A percentile compares a stretch with the other conserved stretches of the same genome.
phyloP scores from a whole-genome alignment of 345 rosid species.

The Iberis pinnata region DNA sequence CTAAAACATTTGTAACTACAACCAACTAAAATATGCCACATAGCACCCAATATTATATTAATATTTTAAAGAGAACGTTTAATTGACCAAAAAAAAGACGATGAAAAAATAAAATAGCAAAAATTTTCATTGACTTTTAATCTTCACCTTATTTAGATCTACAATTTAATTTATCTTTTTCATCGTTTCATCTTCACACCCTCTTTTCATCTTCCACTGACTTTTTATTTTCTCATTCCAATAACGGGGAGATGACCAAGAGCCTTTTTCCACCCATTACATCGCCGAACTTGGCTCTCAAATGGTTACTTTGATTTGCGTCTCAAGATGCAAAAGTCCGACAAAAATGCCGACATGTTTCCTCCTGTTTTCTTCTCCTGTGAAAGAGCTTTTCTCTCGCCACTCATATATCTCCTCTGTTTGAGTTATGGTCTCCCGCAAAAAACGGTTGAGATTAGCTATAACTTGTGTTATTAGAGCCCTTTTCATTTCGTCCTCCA shows the following conservation, averaged over 20 bases:
- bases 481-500: constrained; percentile 63
- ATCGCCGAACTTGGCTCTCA: constrained; percentile 49
- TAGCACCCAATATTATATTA: no score
- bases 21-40: no score
- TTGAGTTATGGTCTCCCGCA: constrained; percentile 44
- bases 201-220: no score
- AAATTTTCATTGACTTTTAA: no score
- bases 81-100: no score
- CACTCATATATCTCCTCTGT: constrained; percentile 49
- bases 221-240: no score
- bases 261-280: constrained; percentile 73
- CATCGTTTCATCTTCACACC: no score
- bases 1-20: no score
- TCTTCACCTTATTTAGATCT: no score
- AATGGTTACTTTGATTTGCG: constrained; percentile 36
- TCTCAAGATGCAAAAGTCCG: constrained; percentile 44
- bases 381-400: constrained; percentile 49
- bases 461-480: constrained; percentile 45
- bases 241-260: constrained; percentile 87
- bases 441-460: constrained; percentile 39
- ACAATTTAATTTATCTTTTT: no score
- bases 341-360: not conserved
- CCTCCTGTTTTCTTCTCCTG: constrained; percentile 40
- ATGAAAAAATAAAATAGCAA: no score
- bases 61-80: no score